phyloP scores from a whole-genome alignment of 2,329 filamentous ascomycete genomes.

The Polytolypa hystricis region DNA sequence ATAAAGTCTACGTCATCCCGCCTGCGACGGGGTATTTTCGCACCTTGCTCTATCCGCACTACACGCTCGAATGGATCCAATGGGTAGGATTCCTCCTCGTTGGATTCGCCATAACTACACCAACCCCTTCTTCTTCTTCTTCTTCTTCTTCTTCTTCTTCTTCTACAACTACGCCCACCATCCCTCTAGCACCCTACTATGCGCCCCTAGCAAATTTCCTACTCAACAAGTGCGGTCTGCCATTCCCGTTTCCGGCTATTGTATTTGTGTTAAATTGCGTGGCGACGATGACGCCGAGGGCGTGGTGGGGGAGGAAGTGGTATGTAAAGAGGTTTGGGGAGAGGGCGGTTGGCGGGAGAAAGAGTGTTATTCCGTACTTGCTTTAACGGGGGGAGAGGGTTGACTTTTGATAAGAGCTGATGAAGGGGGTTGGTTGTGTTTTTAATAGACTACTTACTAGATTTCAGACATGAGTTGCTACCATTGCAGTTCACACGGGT shows the following conservation, averaged over 20 bases:
- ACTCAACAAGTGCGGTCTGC: slow-evolving; percentile 20
- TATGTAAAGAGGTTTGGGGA: slow-evolving; percentile 80
- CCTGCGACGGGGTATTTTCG: slow-evolving; percentile 70
- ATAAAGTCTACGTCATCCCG: slow-evolving; percentile 81
- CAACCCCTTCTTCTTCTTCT: slow-evolving; percentile 4
- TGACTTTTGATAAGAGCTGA: too few relatives aligned
- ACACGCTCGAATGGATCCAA: slow-evolving; percentile 93
- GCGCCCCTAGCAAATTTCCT: slow-evolving; percentile 19
- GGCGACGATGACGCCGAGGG: slow-evolving; percentile 78
- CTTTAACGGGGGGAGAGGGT: too few relatives aligned
- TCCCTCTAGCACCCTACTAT: slow-evolving; percentile 28
- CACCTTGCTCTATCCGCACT: slow-evolving; percentile 81
- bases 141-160: background rate
- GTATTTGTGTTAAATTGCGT: slow-evolving; percentile 80
- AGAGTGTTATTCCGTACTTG: slow-evolving; percentile 59
- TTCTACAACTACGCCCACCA: slow-evolving; percentile 12
- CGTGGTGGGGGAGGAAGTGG: slow-evolving; percentile 71
- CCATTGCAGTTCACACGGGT: too few relatives aligned
- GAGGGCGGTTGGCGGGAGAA: slow-evolving; percentile 63
- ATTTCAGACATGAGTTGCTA: too few relatives aligned
- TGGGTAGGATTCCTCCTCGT: slow-evolving; percentile 78
- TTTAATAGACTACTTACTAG: too few relatives aligned
- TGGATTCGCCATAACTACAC: slow-evolving; percentile 25
- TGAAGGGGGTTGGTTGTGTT: too few relatives aligned
- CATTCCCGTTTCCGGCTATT: slow-evolving; percentile 60